Base-by-base conservation (phyloP, 2,329 filamentous ascomycete species). In the Aphanoascus verrucosus region DNA sequence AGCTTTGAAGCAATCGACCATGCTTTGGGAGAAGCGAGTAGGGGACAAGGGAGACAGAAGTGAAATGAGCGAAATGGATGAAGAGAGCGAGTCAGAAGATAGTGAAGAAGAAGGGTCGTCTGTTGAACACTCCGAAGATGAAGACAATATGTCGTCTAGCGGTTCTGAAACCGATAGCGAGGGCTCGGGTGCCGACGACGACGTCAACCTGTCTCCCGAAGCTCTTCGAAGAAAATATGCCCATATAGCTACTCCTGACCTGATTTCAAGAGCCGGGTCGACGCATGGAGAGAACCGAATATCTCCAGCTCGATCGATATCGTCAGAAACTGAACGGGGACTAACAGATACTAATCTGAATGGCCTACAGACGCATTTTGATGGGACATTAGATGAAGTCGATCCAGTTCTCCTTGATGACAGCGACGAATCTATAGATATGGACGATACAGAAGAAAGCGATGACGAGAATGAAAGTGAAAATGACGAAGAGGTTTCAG, bases 21-120 rank as follows among this genome's bases (percentile, higher is more conserved):
- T 73, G 60, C 67, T 76, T 2, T 72, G 76, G 42, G 70, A 75
- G 57, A 74, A 72, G 49, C 64, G 73, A 46, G 67, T 69, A 37
- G 63, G 67, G 40, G 69, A 72, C 47, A 70, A 69, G 23, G 61
- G 69, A 7, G 58, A 59, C 82, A 40, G 68, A 67, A 40, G 77
- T 74, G 32, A 83, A 77, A 0, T 62, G 78, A 84, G 61, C 72
- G 64, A 77, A 78, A 59, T 83, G 80, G 63, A 87, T 82, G 47
- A 76, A 79, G 65, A 83, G 77, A 69, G 84, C 81, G 63, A 87
- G 82, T 47, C 76, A 86, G 62, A 87, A 84, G 61, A 82, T 84
- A 70, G 86, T 82, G 61, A 83, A 86, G 61, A 69, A 15, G 53
- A 53, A 49, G 59, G 85, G 83, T 57, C 76, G 83, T 53, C 43